Percentiles rank a stretch among this genome's conserved stretches.
Conservation (phyloP, 352 stramenopile species). For the Phytophthora tubulina region DNA sequence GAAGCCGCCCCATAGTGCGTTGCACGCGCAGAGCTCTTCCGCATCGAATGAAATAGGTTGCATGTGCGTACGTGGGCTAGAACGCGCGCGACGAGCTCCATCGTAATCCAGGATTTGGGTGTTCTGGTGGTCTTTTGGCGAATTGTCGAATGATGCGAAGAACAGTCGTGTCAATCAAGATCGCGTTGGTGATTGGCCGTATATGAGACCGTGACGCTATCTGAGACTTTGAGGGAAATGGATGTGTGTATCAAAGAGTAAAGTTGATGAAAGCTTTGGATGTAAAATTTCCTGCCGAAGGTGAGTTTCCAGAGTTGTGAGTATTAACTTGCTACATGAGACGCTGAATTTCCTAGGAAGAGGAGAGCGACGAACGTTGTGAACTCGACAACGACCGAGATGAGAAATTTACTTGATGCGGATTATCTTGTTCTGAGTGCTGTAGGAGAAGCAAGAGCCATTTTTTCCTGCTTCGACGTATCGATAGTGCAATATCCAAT, state of each 20-base stretch:
- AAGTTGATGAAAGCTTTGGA: background rate
- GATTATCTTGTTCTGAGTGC: too few relatives aligned
- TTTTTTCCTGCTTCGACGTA: too few relatives aligned
- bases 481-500: too few relatives aligned
- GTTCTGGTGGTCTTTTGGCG: constrained; percentile 37
- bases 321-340: background rate
- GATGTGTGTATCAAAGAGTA: too few relatives aligned
- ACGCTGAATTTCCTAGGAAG: background rate
- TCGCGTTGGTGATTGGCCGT: constrained; percentile 19
- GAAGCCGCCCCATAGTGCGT: background rate
- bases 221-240: too few relatives aligned
- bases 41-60: background rate
- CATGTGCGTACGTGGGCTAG: constrained; percentile 43
- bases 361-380: background rate
- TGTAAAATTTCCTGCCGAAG: background rate
- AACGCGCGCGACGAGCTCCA: constrained; percentile 34
- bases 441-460: too few relatives aligned
- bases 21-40: background rate
- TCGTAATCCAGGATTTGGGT: constrained; percentile 4
- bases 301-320: background rate
- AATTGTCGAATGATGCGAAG: constrained; percentile 28
- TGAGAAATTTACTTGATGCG: background rate
- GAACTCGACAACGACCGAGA: background rate
- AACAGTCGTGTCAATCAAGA: constrained; percentile 4
- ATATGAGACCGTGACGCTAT: background rate